Conservation (phyloP, 2,329 filamentous ascomycete genomes). For the Xylariaceae sp. region DNA sequence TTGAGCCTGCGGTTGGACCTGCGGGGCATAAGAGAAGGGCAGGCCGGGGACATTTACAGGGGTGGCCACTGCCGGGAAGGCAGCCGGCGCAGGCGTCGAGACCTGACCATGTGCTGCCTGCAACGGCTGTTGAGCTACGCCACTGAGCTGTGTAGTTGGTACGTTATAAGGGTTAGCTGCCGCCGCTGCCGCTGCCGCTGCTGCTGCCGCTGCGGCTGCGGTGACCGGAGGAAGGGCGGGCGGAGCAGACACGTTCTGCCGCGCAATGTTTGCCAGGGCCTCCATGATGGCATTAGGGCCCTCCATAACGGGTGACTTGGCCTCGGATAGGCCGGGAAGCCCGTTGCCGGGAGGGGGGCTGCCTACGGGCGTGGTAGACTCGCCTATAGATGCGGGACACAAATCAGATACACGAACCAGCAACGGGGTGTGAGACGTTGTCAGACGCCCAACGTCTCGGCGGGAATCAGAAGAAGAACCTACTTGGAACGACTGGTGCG, state of each 20-base stretch:
- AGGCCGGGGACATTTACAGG: slow-evolving; percentile 53
- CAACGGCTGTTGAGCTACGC: slow-evolving; percentile 22
- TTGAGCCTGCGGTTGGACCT: slow-evolving; percentile 36
- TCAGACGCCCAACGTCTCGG: not conserved
- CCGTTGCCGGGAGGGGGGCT: slow-evolving; percentile 48
- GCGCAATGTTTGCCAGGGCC: slow-evolving; percentile 73
- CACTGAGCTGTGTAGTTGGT: slow-evolving; percentile 24
- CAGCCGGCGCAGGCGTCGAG: slow-evolving; percentile 30
- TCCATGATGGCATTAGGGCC: slow-evolving; percentile 63
- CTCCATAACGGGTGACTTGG: slow-evolving; percentile 34
- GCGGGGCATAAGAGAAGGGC: slow-evolving; percentile 44
- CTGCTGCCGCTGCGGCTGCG: slow-evolving; percentile 36
- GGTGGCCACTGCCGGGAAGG: slow-evolving; percentile 44
- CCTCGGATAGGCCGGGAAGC: slow-evolving; percentile 33
- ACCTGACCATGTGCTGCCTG: slow-evolving; percentile 28
- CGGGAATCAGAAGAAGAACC: slow-evolving; percentile 36
- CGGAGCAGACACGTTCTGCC: slow-evolving; percentile 57
- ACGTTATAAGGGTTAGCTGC: slow-evolving; percentile 26
- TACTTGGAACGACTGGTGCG: slow-evolving; percentile 58
- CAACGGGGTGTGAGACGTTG: slow-evolving; percentile 8
- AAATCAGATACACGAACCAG: slow-evolving; percentile 36
- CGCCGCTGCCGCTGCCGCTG: slow-evolving; percentile 36
- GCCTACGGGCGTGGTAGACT: slow-evolving; percentile 66
- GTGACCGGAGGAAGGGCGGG: slow-evolving; percentile 26
- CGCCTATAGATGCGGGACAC: slow-evolving; percentile 48